phyloP scores from a whole-genome alignment of 2,329 filamentous ascomycete species.

The Septoria petroselini region DNA sequence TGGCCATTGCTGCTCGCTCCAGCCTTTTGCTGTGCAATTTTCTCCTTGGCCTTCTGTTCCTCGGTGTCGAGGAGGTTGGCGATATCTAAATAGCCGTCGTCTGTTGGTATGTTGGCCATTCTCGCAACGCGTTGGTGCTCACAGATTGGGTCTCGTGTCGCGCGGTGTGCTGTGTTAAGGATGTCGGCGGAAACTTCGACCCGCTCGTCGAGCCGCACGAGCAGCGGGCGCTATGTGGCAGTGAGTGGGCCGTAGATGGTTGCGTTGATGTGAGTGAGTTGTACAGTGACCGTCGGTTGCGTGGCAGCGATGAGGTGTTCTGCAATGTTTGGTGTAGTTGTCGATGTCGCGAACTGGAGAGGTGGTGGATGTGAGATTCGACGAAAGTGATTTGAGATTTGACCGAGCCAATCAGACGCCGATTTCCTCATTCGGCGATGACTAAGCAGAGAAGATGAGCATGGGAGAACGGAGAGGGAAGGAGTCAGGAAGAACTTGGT shows the following conservation, averaged over 20 bases:
- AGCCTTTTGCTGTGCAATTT: constrained; percentile 19
- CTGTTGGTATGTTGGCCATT: constrained; percentile 17
- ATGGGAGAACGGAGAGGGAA: too few relatives aligned
- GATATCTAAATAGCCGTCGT: constrained; percentile 23
- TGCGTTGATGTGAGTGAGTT: constrained; percentile 2
- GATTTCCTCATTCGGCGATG: too few relatives aligned
- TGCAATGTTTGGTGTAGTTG: too few relatives aligned
- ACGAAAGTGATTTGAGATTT: too few relatives aligned
- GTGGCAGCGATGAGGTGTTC: too few relatives aligned
- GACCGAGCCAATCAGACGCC: too few relatives aligned
- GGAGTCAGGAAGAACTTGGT: too few relatives aligned
- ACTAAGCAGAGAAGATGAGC: too few relatives aligned
- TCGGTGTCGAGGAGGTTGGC: constrained; percentile 35
- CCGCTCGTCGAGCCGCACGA: not conserved
- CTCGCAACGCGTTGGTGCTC: constrained; percentile 19
- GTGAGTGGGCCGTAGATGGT: constrained; percentile 8
- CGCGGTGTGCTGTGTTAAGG: constrained; percentile 5
- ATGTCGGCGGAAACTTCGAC: not conserved
- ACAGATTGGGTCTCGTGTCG: constrained; percentile 13
- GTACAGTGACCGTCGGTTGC: not conserved
- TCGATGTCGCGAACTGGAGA: too few relatives aligned
- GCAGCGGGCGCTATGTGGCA: constrained; percentile 1
- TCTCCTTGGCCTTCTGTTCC: constrained; percentile 28
- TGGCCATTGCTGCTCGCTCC: constrained; percentile 20
- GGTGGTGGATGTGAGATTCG: too few relatives aligned